phyloP scores from a whole-genome alignment of 225 moss, liverwort and hornwort genomes.

The Bryoerythrophyllum caledonicum region DNA sequence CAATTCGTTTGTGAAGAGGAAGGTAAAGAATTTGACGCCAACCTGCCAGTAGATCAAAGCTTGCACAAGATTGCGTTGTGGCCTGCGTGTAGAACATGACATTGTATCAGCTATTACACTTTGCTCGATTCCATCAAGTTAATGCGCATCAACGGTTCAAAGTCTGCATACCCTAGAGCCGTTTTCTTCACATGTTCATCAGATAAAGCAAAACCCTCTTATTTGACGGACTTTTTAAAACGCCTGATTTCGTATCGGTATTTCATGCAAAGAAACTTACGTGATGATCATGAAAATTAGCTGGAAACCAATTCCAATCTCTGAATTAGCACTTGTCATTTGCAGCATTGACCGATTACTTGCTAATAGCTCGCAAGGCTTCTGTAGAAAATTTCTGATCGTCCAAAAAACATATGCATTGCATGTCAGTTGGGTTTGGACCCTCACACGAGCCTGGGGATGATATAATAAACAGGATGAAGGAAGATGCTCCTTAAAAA shows the following conservation, averaged over 20 bases:
- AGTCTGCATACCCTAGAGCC: background rate
- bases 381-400: slow-evolving; percentile 71
- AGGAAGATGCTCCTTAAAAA: background rate
- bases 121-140: background rate
- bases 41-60: slow-evolving; percentile 96
- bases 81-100: slow-evolving; percentile 52
- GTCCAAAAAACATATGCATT: slow-evolving; percentile 12
- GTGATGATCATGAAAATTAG: slow-evolving; percentile 75
- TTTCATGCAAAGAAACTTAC: slow-evolving; percentile 43
- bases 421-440: slow-evolving; percentile 9
- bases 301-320: slow-evolving; percentile 87
- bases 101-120: slow-evolving; percentile 19
- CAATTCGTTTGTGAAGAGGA: background rate
- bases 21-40: slow-evolving; percentile 18
- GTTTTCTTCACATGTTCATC: background rate
- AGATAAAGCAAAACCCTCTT: slow-evolving; percentile 11
- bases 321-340: slow-evolving; percentile 67
- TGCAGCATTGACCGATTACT: slow-evolving; percentile 54
- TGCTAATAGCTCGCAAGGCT: slow-evolving; percentile 63
- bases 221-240: background rate
- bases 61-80: slow-evolving; percentile 85
- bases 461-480: slow-evolving; percentile 7
- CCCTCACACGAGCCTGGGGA: slow-evolving; percentile 8
- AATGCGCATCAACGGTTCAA: background rate
- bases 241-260: background rate